A percentile compares a stretch with the other conserved stretches of the same genome.
phyloP scores from a whole-genome alignment of 495 filamentous ascomycete species.

The Xylaria nigripes region DNA sequence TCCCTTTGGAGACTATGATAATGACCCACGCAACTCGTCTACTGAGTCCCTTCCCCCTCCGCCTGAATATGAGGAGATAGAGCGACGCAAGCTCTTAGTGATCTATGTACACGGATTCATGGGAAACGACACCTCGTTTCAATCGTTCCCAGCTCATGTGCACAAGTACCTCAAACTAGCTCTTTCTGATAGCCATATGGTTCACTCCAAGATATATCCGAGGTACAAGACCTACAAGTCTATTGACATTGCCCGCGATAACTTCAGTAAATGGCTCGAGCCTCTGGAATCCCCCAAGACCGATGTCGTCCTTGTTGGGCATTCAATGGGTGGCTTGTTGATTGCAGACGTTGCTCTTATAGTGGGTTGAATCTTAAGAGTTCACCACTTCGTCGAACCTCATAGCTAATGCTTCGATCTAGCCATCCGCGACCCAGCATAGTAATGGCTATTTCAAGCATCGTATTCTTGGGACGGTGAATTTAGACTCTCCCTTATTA shows the following conservation, averaged over 20 bases:
- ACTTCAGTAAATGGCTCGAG: constrained; percentile 75
- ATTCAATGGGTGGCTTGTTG: constrained; percentile 84
- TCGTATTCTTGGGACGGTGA: constrained; percentile 72
- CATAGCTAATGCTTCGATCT: constrained; percentile 13
- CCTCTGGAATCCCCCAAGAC: constrained; percentile 67
- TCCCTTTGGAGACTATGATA: constrained; percentile 7
- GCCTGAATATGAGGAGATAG: constrained; percentile 27
- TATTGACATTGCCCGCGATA: constrained; percentile 63
- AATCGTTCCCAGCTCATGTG: constrained; percentile 78
- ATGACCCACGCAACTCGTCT: constrained; percentile 55
- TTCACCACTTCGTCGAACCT: not conserved
- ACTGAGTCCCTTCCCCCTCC: constrained; percentile 53
- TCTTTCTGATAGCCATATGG: constrained; percentile 61
- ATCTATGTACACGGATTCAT: constrained; percentile 92
- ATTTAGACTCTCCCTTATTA: constrained; percentile 78
- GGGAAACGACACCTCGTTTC: constrained; percentile 82
- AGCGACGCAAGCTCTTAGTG: constrained; percentile 59
- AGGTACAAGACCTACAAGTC: constrained; percentile 75
- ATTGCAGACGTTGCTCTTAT: constrained; percentile 70
- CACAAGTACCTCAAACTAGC: constrained; percentile 66
- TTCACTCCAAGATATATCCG: constrained; percentile 89
- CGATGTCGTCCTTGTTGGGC: constrained; percentile 78
- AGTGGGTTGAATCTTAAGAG: constrained; percentile 29
- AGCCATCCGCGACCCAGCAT: constrained; percentile 19
- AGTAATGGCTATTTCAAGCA: constrained; percentile 49